Conservation (phyloP, 2,329 filamentous ascomycete genomes). For the Xylaria sp. region DNA sequence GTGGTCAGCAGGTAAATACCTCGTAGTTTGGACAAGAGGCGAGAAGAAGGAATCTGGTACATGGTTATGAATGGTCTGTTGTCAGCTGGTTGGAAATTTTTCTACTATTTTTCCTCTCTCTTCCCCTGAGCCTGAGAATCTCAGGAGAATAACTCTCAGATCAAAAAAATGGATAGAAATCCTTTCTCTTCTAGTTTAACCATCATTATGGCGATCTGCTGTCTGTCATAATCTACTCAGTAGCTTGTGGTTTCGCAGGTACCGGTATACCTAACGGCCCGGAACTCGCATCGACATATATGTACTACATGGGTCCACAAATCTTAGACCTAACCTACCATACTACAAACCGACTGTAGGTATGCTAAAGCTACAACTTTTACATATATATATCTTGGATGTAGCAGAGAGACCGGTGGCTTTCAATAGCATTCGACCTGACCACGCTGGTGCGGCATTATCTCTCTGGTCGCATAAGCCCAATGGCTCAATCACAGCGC, state of each 20-base stretch:
- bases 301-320: slow-evolving; percentile 5
- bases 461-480: neutral
- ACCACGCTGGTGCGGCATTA: neutral
- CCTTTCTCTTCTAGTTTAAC: neutral
- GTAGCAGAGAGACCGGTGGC: neutral
- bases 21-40: neutral
- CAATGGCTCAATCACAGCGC: neutral
- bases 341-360: neutral
- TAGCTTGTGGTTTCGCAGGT: neutral
- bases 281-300: slow-evolving; percentile 34
- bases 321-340: neutral
- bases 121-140: neutral
- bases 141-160: neutral
- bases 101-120: neutral
- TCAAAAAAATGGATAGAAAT: neutral
- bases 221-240: neutral
- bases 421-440: neutral
- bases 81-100: slow-evolving; percentile 5
- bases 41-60: slow-evolving; percentile 23
- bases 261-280: slow-evolving; percentile 30
- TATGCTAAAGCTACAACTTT: neutral
- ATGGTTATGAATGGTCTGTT: slow-evolving; percentile 21
- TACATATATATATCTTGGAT: neutral
- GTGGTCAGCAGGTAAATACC: neutral
- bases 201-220: neutral